These are phyloP conservation scores for Pseudoperonospora humuli DNA, from an alignment of 352 stramenopile species.

Conservation along the genomic window DNA sequence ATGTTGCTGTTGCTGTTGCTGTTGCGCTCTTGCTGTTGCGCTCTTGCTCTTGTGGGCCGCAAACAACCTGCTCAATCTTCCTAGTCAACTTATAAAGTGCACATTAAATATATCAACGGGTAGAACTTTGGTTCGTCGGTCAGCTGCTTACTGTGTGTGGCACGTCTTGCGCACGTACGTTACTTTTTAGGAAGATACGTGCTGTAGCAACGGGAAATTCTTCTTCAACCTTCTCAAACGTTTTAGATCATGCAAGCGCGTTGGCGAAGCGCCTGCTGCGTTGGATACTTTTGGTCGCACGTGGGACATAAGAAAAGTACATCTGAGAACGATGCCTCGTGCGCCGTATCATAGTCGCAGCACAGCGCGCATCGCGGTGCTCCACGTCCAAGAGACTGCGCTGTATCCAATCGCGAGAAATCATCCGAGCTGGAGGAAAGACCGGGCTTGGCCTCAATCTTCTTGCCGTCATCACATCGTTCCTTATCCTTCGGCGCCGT, in stretches of 20 bases:
- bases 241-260: constrained; percentile 39
- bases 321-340: constrained; percentile 32
- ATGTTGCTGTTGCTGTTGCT: no score
- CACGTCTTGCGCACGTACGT: no score
- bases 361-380: constrained; percentile 62
- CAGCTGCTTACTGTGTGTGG: no score
- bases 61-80: no score
- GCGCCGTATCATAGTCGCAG: constrained; percentile 32
- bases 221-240: constrained; percentile 8
- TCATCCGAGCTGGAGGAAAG: constrained; percentile 48
- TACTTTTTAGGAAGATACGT: no score
- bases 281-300: constrained; percentile 82
- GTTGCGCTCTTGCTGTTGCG: no score
- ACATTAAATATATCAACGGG: no score
- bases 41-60: no score
- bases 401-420: constrained; percentile 29
- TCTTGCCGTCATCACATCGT: not conserved
- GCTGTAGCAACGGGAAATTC: not conserved
- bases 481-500: constrained; percentile 1
- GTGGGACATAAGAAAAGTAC: constrained; percentile 59
- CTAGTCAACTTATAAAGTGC: no score
- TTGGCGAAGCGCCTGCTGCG: constrained; percentile 50
- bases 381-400: constrained; percentile 11
- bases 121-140: no score
- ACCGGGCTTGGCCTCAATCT: constrained; percentile 19